Conservation (phyloP, 176 grass and related monocot species). For the Hordeum marinum region DNA sequence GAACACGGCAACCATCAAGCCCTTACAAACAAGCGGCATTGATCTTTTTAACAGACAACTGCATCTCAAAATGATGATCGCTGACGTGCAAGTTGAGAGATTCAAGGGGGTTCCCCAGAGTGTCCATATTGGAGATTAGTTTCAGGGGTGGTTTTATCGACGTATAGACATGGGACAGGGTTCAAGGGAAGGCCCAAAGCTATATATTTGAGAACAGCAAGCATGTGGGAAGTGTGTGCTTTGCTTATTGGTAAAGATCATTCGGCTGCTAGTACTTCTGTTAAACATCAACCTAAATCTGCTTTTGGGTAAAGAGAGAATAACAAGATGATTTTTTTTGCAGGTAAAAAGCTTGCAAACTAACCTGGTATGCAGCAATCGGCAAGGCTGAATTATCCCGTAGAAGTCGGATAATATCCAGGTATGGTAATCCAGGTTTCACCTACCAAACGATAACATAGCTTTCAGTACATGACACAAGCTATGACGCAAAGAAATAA, state of each 20-base stretch:
- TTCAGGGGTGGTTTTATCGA: neutral
- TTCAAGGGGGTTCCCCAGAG: neutral
- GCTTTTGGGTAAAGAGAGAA: neutral
- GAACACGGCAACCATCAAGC: constrained; percentile 13
- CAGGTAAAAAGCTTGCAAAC: neutral
- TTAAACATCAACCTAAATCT: neutral
- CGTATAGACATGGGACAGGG: neutral
- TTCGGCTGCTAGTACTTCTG: neutral
- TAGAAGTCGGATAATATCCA: constrained; percentile 85
- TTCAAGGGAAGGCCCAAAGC: neutral
- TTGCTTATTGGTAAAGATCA: neutral
- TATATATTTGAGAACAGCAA: neutral
- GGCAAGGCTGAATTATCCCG: constrained; percentile 90
- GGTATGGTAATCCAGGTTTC: constrained; percentile 90
- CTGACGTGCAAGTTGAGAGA: neutral
- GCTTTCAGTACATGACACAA: neutral
- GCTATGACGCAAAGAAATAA: neutral
- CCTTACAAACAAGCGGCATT: neutral
- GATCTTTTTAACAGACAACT: neutral
- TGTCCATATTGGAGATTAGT: neutral
- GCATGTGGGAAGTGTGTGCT: neutral
- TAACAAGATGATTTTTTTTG: neutral
- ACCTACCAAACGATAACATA: constrained; percentile 44
- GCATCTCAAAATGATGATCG: neutral
- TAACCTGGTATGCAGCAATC: constrained; percentile 94